Base-by-base conservation (phyloP, 2,329 filamentous ascomycete genomes). In the Byssochlamys sp. region DNA sequence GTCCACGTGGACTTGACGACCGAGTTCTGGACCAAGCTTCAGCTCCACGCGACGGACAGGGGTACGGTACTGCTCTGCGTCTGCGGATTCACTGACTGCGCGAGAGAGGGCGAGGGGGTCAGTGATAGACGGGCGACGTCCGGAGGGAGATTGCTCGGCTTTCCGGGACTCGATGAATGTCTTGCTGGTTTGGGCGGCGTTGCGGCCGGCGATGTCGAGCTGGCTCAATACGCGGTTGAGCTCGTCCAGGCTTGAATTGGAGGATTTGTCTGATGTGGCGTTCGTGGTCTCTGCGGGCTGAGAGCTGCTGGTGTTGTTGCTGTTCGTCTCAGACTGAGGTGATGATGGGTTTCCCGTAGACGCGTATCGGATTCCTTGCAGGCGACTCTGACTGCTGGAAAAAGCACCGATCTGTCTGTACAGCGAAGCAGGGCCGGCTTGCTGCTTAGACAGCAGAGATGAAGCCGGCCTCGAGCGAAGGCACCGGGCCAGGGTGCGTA, bases 11-110 rank as follows among this genome's bases (percentile, higher is more conserved):
- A 70, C 63, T 61, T 72, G 68, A 1, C 72, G 71, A 25, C 72
- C 72, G 26, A 74, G 67, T 31, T 65, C 64, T n/a, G 72, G 69
- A 2, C 70, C 71, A 26, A 74, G 64, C 62, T 73, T 73, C 52
- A 73, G 57, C 48, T 71, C 67, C 24, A 69, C 59, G 54, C 65
- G 67, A n/a, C 65, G 67, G 31, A 58, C 29, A 4, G 65, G 62
- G 2, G 57, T 57, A 11, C 62, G 58, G 53, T 63, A 57, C 29
- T 59, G 63, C 27, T 66, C 61, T 25, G 60, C 59, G 27, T 55
- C 55, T 24, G 62, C 59, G 51, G 63, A 60, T 31, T 56, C 24
- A 54, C 62, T 59, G 26, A 67, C 64, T 11, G 62, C 60, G 35
- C 63, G 62, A 26, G 66, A 61, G 55, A 67, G 57, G 1, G 63